Evolutionary conservation across 352 stramenopile species (phyloP).

Genomic region (Globisporangium iwayamae): DNA sequence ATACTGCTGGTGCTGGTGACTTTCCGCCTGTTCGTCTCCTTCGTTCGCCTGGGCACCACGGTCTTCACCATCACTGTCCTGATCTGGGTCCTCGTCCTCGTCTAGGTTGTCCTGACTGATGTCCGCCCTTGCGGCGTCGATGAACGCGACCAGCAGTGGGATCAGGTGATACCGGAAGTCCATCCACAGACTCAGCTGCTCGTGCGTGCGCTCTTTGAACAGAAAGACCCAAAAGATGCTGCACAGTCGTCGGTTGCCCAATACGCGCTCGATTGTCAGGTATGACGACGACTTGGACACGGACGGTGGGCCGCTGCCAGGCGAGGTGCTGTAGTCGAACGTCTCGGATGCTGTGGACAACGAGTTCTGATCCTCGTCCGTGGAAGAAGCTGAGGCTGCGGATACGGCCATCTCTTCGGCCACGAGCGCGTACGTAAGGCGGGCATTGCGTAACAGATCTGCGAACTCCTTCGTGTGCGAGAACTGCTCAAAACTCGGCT

Average conservation of each 20-base stretch:
- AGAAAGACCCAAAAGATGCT: slow-evolving; percentile 87
- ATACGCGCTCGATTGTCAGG: slow-evolving; percentile 68
- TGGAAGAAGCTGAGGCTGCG: not conserved
- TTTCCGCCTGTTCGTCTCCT: slow-evolving; percentile 9
- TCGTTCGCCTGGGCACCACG: slow-evolving; percentile 4
- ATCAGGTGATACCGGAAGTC: slow-evolving; percentile 70
- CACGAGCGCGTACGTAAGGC: slow-evolving; percentile 48
- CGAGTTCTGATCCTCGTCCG: slow-evolving; percentile 3
- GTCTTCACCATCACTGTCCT: slow-evolving; percentile 20
- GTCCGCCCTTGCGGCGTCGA: slow-evolving; percentile 36
- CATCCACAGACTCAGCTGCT: slow-evolving; percentile 84
- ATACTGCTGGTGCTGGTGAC: slow-evolving; percentile 8
- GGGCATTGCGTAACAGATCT: slow-evolving; percentile 50
- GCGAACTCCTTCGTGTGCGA: slow-evolving; percentile 47
- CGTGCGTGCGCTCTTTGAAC: slow-evolving; percentile 81
- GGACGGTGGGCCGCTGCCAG: slow-evolving; percentile 11
- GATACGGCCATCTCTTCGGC: slow-evolving; percentile 14
- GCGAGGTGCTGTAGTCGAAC: slow-evolving; percentile 12
- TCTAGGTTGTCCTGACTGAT: slow-evolving; percentile 26
- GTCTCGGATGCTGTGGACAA: slow-evolving; percentile 18
- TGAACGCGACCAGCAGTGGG: slow-evolving; percentile 58
- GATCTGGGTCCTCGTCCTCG: slow-evolving; percentile 6
- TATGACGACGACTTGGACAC: slow-evolving; percentile 34
- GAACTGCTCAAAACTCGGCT: slow-evolving; percentile 72
- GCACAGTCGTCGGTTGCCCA: slow-evolving; percentile 73